Evolutionary conservation across 2,329 filamentous ascomycete species (phyloP), one percentile per base, ranked within the genome.

Genomic region (Nothophaeocryptopus gaeumannii): DNA sequence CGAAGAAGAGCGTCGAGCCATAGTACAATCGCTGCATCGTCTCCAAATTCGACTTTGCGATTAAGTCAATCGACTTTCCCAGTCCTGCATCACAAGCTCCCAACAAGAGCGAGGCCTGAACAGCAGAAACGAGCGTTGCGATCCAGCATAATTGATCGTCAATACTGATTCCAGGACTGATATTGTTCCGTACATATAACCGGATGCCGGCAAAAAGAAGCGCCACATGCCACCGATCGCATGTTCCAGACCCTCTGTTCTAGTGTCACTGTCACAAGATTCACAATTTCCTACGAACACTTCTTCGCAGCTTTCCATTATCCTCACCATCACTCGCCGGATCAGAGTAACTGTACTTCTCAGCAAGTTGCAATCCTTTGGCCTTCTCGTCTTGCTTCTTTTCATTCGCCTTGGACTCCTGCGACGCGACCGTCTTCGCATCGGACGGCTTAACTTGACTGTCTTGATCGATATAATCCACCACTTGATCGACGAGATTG

Each of bases 1-100:
- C 38, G 20, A 50, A 58, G 15, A 58, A 34, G 8, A 58, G 26
- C 37, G 37, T 53, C 15, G 42, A 46, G 10, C 49, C 49, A 29
- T 55, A 58, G 40, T 53, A 58, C n/a, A 51, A 32, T 48, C 52
- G 29, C 34, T 50, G 51, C 12, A 50, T 33, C 7, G 36, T 35
- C 7, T 13, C 12, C 16, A 46, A 20, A 2, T n/a, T 29, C 9
- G 20, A 20, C 2, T 13, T 16, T 3, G 44, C 31, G 12, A 52
- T 45, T 20, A 39, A 40, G 2, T 39, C 33, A 14, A 41, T 35
- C 9, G 48, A 49, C 29, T 34, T 44, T 15, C 52, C 52, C 11
- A 55, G 45, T 14, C 52, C 52, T n/a, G 13, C 36, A 20, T 39
- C 14, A 15, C 39, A 45, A 5, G 52, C 52, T 41, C 39, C 40